These are phyloP conservation scores for Wickerhamiella bombiphila DNA, from an alignment of 805 yeast genomes.

Conservation along the genomic window DNA sequence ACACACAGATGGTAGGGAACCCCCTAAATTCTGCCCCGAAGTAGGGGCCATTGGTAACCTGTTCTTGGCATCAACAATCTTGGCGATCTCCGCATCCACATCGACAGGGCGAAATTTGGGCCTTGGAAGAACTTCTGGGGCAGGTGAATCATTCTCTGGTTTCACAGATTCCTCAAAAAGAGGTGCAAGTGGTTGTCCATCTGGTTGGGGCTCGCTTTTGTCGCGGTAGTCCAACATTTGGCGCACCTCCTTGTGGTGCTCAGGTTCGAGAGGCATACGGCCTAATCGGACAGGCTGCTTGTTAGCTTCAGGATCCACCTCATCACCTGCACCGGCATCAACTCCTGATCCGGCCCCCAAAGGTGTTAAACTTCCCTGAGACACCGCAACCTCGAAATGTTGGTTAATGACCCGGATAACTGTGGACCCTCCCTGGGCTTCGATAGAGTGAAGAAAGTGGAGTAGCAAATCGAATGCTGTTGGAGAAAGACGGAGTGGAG, in stretches of 20 bases:
- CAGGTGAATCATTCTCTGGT: slow-evolving; percentile 40
- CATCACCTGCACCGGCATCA: slow-evolving; percentile 11
- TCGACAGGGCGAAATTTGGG: slow-evolving; percentile 74
- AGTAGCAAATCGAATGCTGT: slow-evolving; percentile 74
- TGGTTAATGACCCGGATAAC: slow-evolving; percentile 77
- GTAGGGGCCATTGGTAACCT: slow-evolving; percentile 44
- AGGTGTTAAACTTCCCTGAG: background rate
- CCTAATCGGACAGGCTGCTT: slow-evolving; percentile 56
- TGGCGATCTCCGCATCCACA: slow-evolving; percentile 59
- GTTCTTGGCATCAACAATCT: slow-evolving; percentile 70
- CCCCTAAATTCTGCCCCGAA: slow-evolving; percentile 35
- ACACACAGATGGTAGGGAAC: slow-evolving; percentile 84
- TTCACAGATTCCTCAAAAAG: slow-evolving; percentile 48
- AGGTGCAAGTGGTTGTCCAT: slow-evolving; percentile 33
- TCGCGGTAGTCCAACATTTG: slow-evolving; percentile 72
- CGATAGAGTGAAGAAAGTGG: slow-evolving; percentile 82
- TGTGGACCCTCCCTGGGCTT: slow-evolving; percentile 79
- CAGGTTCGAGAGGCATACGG: slow-evolving; percentile 71
- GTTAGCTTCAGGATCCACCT: slow-evolving; percentile 5
- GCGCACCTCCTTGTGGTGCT: slow-evolving; percentile 68
- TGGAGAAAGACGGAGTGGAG: slow-evolving; percentile 59
- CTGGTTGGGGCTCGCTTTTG: slow-evolving; percentile 25
- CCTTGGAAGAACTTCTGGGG: slow-evolving; percentile 61
- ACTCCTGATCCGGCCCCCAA: too few species aligned
- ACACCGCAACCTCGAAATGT: slow-evolving; percentile 36